These are phyloP conservation scores for Macroventuria anomochaeta DNA, from an alignment of 2,329 filamentous ascomycete species.

Conservation along the genomic window DNA sequence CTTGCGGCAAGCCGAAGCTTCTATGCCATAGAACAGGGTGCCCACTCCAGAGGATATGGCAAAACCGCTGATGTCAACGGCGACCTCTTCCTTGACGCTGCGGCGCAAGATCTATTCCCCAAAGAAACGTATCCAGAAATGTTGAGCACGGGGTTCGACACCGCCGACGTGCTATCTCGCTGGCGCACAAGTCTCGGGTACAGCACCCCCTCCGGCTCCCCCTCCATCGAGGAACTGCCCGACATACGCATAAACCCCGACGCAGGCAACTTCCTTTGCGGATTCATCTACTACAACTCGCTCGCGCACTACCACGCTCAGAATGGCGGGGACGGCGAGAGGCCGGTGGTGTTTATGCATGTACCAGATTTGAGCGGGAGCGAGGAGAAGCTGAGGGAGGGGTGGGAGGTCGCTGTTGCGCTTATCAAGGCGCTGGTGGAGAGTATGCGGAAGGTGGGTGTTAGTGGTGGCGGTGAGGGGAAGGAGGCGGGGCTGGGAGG, in stretches of 20 bases:
- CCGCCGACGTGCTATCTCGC: constrained; percentile 37
- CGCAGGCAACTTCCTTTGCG: constrained; percentile 48
- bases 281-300: constrained; percentile 47
- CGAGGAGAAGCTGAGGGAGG: constrained; percentile 33
- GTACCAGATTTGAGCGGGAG: constrained; percentile 43
- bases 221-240: constrained; percentile 3
- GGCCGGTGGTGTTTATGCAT: constrained; percentile 46
- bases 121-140: constrained; percentile 20
- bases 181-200: constrained; percentile 34
- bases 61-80: constrained; percentile 45
- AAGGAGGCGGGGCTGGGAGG: background rate
- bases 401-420: constrained; percentile 39
- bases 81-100: constrained; percentile 29
- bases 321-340: constrained; percentile 20
- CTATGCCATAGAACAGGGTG: constrained; percentile 46
- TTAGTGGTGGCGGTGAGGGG: background rate
- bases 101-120: constrained; percentile 16
- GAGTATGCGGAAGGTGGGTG: constrained; percentile 32
- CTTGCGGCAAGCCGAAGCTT: constrained; percentile 45
- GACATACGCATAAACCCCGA: constrained; percentile 42
- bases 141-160: constrained; percentile 43
- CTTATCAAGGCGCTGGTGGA: constrained; percentile 46
- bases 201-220: background rate
- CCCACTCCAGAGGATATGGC: constrained; percentile 39
- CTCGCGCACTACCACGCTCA: constrained; percentile 38